These are phyloP conservation scores for Didymellaceae sp. DNA, from an alignment of 2,329 filamentous ascomycete genomes.

Conservation along the genomic window DNA sequence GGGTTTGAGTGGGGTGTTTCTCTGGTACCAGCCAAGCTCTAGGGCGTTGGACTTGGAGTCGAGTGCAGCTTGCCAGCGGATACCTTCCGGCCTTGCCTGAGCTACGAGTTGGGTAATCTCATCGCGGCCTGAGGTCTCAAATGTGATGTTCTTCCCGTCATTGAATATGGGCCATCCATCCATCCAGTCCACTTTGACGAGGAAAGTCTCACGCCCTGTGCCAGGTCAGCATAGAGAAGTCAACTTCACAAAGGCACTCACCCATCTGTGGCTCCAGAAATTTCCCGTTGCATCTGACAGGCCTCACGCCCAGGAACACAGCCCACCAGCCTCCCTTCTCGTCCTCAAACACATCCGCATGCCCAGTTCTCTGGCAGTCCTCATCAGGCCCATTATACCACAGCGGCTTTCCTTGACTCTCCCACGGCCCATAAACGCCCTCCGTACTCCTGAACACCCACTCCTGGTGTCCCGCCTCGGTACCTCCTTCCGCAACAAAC, in stretches of 20 bases:
- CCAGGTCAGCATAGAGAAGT: constrained; percentile 10
- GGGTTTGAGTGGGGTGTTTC: constrained; percentile 56
- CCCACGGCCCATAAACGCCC: constrained; percentile 47
- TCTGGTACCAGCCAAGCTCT: constrained; percentile 51
- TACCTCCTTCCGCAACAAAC: constrained; percentile 44
- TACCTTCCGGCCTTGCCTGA: constrained; percentile 1
- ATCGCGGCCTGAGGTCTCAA: constrained; percentile 43
- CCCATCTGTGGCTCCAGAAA: constrained; percentile 15
- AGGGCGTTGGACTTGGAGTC: constrained; percentile 45
- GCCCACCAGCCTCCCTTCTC: constrained; percentile 33
- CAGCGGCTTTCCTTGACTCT: constrained; percentile 38
- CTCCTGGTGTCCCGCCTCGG: constrained; percentile 43
- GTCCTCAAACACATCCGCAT: constrained; percentile 37
- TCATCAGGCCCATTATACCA: constrained; percentile 42
- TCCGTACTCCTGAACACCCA: constrained; percentile 62
- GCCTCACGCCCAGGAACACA: constrained; percentile 46
- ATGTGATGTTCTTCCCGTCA: constrained; percentile 52
- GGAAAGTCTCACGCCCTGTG: constrained; percentile 57
- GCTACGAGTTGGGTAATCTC: background rate
- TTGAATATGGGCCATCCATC: constrained; percentile 62
- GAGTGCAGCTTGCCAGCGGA: constrained; percentile 21
- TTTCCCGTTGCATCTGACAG: constrained; percentile 10
- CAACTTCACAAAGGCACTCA: background rate
- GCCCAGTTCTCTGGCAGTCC: constrained; percentile 43
- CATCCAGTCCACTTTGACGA: constrained; percentile 58